Base-by-base conservation (phyloP, 1,284 basidiomycete genomes). In the Cryptococcus neoformans region DNA sequence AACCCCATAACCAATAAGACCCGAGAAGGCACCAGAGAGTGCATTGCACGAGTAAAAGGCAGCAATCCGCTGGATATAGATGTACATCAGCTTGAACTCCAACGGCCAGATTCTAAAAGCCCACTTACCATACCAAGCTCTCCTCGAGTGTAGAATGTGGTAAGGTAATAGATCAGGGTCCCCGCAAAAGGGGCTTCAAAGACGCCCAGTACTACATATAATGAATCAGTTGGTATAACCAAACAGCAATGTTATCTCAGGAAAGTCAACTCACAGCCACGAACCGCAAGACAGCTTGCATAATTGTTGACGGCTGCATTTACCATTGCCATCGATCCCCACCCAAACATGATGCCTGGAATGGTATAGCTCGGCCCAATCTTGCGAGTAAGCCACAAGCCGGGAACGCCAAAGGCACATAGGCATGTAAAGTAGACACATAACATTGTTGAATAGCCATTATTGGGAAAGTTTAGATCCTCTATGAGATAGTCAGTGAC, bases 1-100 rank as follows among this genome's bases (percentile, higher is more conserved):
- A n/a, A 81, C 77, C 11, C 81, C 81, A 55, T 79, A 81, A 2
- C 79, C 78, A 44, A 81, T 78, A 4, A 81, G 72, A 50, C 80
- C 80, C 75, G 56, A 59, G 49, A 58, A 52, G 39, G 45, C 37
- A 36, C 36, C 60, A 8, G 59, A 57, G 6, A 61, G n/a, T 5
- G 58, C 61, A 17, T 51, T 48, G 35, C 36, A 57, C 14, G 79
- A 80, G 61, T 82, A 82, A 61, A 81, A 83, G 4, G 80, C 54
- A n/a, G 80, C 81, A 37, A 82, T 70, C 6, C 82, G 71, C 14
- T 80, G 28, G 28, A 28, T 28, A 28, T 28, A 28, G 28, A 28
- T 28, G 28, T 28, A 28, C 3, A 4, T 28, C 28, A 28, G 28
- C 28, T 28, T 28, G 28, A 28, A 28, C 28, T 28, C 4, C 28